A percentile compares a stretch with the other conserved stretches of the same genome.
phyloP scores from a whole-genome alignment of 2,329 filamentous ascomycete genomes.

The Sporothrix protearum region DNA sequence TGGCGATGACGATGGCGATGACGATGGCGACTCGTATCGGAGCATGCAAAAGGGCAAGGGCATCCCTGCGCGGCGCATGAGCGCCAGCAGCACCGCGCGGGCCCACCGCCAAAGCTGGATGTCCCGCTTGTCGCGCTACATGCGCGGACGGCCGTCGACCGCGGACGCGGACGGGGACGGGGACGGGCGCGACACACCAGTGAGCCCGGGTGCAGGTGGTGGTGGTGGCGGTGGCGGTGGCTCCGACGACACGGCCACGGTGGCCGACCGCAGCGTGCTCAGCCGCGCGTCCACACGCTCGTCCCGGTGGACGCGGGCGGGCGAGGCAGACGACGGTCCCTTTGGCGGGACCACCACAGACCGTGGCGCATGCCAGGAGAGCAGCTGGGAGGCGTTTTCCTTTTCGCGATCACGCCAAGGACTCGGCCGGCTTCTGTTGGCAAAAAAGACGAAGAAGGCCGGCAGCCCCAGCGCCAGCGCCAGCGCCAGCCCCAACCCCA shows the following conservation, averaged over 20 bases:
- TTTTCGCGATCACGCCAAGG: slow-evolving; percentile 24
- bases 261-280: neutral
- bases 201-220: neutral
- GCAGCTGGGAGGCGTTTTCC: slow-evolving; percentile 27
- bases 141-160: slow-evolving; percentile 15
- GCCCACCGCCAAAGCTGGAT: slow-evolving; percentile 27
- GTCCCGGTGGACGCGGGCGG: slow-evolving; percentile 26
- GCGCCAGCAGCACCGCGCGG: neutral
- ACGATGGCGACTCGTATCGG: slow-evolving; percentile 7
- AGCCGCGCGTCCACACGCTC: slow-evolving; percentile 24
- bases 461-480: neutral
- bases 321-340: slow-evolving; percentile 11
- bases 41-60: slow-evolving; percentile 15
- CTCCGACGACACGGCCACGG: neutral
- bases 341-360: slow-evolving; percentile 14
- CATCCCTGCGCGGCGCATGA: neutral
- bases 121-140: slow-evolving; percentile 26
- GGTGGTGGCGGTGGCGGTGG: too few relatives aligned
- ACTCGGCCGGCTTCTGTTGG: neutral
- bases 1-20: neutral
- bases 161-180: neutral
- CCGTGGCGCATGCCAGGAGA: neutral
- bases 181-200: neutral
- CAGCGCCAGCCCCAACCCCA: neutral
- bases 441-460: neutral